phyloP scores from a whole-genome alignment of 148 eudicot genomes.

The Dysphania ambrosioides region DNA sequence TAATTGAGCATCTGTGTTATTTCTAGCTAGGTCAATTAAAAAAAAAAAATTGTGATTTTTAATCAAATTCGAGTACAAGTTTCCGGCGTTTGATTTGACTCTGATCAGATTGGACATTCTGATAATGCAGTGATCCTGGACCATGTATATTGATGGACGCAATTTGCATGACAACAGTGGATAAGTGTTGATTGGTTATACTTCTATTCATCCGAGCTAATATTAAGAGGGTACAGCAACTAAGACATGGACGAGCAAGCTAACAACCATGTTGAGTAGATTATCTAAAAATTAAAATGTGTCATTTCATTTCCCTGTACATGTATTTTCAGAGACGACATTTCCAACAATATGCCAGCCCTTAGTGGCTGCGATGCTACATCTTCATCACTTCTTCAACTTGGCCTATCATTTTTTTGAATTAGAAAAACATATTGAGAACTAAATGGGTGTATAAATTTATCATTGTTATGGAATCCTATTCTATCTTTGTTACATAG shows the following conservation, averaged over 20 bases:
- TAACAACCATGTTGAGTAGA: not conserved
- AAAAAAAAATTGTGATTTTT: no score
- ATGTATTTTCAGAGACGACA: not conserved
- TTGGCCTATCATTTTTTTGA: slow-evolving; percentile 3
- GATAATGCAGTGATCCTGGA: not conserved
- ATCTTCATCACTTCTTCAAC: not conserved
- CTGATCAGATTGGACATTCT: not conserved
- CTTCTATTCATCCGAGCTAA: not conserved
- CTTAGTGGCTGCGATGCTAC: not conserved
- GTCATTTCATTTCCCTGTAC: not conserved
- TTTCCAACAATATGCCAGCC: slow-evolving; percentile 4
- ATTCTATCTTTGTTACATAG: no score
- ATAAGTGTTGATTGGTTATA: not conserved
- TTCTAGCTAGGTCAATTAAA: no score
- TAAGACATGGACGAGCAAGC: not conserved
- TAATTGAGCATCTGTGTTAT: no score
- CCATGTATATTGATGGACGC: not conserved
- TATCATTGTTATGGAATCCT: no score
- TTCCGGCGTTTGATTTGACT: no score
- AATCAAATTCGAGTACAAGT: no score
- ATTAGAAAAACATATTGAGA: not conserved
- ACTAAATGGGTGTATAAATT: no score
- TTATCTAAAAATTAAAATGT: slow-evolving; percentile 5
- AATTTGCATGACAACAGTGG: not conserved
- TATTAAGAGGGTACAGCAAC: not conserved